Conservation (phyloP, 257 asterid species). For the Nicotiana obtusifolia region DNA sequence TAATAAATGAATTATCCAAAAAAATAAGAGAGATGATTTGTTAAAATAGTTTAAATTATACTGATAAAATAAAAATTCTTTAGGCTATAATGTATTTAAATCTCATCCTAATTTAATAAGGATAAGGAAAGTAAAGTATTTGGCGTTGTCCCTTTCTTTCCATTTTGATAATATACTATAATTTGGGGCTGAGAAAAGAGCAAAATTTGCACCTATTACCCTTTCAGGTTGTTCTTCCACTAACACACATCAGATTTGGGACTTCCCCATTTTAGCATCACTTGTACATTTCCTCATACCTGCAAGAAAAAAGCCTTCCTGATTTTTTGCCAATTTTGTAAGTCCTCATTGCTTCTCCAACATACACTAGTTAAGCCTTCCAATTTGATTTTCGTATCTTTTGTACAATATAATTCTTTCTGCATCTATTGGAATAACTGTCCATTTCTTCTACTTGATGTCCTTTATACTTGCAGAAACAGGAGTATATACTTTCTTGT, state of each 20-base stretch:
- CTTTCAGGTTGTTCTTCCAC: slow-evolving; percentile 13
- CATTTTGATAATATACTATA: slow-evolving; percentile 10
- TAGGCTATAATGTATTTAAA: background rate
- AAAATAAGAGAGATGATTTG: too few species aligned
- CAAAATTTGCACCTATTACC: slow-evolving; percentile 21
- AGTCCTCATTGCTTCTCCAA: slow-evolving; percentile 11
- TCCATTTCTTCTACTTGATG: background rate
- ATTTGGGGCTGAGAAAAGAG: slow-evolving; percentile 25
- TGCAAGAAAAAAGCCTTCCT: slow-evolving; percentile 35
- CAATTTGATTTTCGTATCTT: background rate
- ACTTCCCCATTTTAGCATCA: slow-evolving; percentile 37
- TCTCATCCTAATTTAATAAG: background rate
- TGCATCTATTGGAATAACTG: background rate
- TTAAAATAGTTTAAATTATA: too few species aligned
- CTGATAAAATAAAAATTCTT: too few species aligned
- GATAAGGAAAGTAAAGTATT: slow-evolving; percentile 13
- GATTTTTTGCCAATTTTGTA: slow-evolving; percentile 55
- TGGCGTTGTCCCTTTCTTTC: background rate
- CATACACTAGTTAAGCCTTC: background rate
- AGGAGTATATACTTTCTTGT: background rate
- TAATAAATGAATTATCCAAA: too few species aligned
- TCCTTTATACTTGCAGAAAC: background rate
- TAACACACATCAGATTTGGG: slow-evolving; percentile 25
- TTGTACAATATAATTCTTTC: background rate
- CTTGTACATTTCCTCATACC: slow-evolving; percentile 29